Percentiles rank a stretch among this genome's conserved stretches.
Evolutionary conservation across 306 rosid species (phyloP).

Genomic region (Adenanthera pavonina): DNA sequence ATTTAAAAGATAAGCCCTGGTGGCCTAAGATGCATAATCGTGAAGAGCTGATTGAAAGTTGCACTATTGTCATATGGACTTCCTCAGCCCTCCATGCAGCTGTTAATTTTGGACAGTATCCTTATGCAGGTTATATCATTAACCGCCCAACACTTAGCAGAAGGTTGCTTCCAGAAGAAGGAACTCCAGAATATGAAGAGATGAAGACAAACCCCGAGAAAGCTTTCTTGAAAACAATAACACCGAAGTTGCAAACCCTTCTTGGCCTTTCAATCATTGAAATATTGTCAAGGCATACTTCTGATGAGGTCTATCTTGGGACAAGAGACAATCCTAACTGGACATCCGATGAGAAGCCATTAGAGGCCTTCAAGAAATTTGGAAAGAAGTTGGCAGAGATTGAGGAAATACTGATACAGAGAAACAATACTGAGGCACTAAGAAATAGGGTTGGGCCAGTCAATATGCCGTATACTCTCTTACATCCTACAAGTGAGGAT

Average conservation of each 20-base stretch:
- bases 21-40: constrained; percentile 63
- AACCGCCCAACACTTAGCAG: constrained; percentile 62
- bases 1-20: constrained; percentile 61
- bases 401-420: constrained; percentile 20
- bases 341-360: constrained; percentile 52
- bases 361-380: constrained; percentile 55
- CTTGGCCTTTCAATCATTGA: constrained; percentile 59
- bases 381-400: constrained; percentile 52
- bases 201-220: constrained; percentile 47
- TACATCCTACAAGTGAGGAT: constrained; percentile 55
- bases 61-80: constrained; percentile 62
- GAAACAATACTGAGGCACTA: constrained; percentile 10
- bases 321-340: constrained; percentile 55
- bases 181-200: constrained; percentile 51
- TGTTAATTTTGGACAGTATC: constrained; percentile 67
- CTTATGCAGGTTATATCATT: constrained; percentile 62
- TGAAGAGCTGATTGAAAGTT: constrained; percentile 49
- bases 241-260: constrained; percentile 48
- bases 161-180: constrained; percentile 51
- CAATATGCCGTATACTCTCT: constrained; percentile 64
- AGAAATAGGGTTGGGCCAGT: constrained; percentile 67
- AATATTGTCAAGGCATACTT: constrained; percentile 60
- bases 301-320: constrained; percentile 72
- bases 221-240: constrained; percentile 55
- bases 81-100: constrained; percentile 74